Percentiles rank a stretch among this genome's conserved stretches.
phyloP scores from a whole-genome alignment of 805 yeast genomes.

The Komagataella pastoris region DNA sequence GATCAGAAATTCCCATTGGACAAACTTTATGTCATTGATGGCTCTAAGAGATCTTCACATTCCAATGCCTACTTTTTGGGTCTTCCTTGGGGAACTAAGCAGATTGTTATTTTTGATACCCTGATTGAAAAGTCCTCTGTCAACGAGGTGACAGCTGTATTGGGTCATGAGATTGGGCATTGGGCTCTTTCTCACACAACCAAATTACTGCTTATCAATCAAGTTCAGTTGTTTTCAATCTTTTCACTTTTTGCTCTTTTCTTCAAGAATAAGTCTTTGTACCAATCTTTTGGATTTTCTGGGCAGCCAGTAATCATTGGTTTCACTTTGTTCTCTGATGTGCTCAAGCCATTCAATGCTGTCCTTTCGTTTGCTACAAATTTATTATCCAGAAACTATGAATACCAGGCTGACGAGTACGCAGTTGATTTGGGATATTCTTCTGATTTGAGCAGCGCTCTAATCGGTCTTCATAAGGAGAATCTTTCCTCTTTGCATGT shows the following conservation, averaged over 20 bases:
- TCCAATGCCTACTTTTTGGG: constrained; percentile 96
- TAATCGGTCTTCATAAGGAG: constrained; percentile 65
- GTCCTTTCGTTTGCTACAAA: constrained; percentile 54
- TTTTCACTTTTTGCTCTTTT: constrained; percentile 72
- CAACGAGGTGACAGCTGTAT: constrained; percentile 80
- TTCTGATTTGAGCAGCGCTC: constrained; percentile 51
- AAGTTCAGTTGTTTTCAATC: constrained; percentile 46
- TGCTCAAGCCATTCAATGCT: constrained; percentile 68
- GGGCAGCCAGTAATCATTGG: constrained; percentile 72
- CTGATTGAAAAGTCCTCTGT: constrained; percentile 67
- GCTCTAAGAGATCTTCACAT: constrained; percentile 93
- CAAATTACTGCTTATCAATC: constrained; percentile 54
- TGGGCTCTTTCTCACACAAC: constrained; percentile 88
- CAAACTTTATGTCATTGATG: constrained; percentile 81
- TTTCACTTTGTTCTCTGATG: constrained; percentile 64
- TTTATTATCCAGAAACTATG: constrained; percentile 69
- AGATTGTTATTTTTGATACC: constrained; percentile 89
- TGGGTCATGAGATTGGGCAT: constrained; percentile 98
- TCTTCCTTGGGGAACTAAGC: constrained; percentile 85
- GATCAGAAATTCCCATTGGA: constrained; percentile 75
- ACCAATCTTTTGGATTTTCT: constrained; percentile 64
- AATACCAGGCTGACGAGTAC: constrained; percentile 85
- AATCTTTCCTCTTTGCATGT: constrained; percentile 82
- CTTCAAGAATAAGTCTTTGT: constrained; percentile 67
- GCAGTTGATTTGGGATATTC: constrained; percentile 69